Evolutionary conservation across 23 red algal genomes (phyloP), one percentile per base, ranked within the genome.

Genomic region (Chondrus crispus): DNA sequence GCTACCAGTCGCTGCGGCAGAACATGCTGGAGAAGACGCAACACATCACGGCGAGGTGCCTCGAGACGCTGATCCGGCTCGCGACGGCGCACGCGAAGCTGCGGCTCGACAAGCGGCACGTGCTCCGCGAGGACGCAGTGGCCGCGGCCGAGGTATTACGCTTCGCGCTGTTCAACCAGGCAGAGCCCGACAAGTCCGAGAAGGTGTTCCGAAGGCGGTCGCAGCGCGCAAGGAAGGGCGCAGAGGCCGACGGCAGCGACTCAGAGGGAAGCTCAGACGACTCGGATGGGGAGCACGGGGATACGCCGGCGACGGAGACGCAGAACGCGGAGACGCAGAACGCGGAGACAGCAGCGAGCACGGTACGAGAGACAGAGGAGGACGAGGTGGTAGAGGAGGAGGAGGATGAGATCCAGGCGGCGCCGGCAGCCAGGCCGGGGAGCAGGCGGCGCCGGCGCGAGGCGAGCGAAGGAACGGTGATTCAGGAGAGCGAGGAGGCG

Each of bases 41-140:
- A 78, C 97, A 95, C 51, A 96, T 99, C 46, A 99, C 97, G 3
- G 94, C 97, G 5, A 87, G 97, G 10, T 78, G 90, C 26, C 87
- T 99, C 39, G 97, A 99, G 47, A 99, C 97, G 3, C 68, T 99
- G 44, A 99, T 99, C 57, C 97, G 97, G 4, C 73, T 99, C 46
- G 85, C 97, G 43, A 99, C 97, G 10, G 97, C 97, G 50, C 95
- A 99, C 78, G 97, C 97, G 3, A 99, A 99, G 77, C 62, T 85
- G 32, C 94, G 97, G 14, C 91, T 99, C 36, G 90, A 93, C 14
- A 85, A 85, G 62, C 44, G 39, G 7, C 52, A 90, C 11, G 97
- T 99, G 46, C 71, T 58, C 38, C 68, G 44, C 3, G 80, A 84
- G 43, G 97, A 99, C 68, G 97, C 94, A 18, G 62, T 62, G 33